These are phyloP conservation scores for Xylariales sp. DNA, from an alignment of 2,329 filamentous ascomycete genomes.

Conservation along the genomic window DNA sequence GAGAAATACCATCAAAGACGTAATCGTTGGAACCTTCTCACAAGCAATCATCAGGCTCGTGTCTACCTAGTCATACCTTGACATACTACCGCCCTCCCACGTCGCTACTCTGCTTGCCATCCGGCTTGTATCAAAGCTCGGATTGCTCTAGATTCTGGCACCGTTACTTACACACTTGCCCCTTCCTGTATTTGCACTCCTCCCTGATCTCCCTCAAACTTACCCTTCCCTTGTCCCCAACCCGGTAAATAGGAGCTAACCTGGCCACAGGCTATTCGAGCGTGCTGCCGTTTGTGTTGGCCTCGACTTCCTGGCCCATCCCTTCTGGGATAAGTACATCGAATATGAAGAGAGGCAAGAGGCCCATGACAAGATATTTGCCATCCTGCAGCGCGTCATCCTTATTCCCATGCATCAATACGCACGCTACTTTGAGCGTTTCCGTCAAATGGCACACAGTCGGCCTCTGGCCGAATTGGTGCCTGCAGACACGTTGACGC, in stretches of 20 bases:
- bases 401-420: slow-evolving; percentile 95
- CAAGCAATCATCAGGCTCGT: slow-evolving; percentile 59
- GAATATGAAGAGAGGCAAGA: slow-evolving; percentile 94
- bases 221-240: slow-evolving; percentile 18
- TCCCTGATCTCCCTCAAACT: slow-evolving; percentile 32
- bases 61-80: slow-evolving; percentile 33
- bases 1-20: slow-evolving; percentile 65
- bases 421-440: slow-evolving; percentile 88
- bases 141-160: slow-evolving; percentile 42
- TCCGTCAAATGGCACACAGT: slow-evolving; percentile 69
- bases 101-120: slow-evolving; percentile 33
- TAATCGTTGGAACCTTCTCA: slow-evolving; percentile 58
- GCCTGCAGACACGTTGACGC: slow-evolving; percentile 60
- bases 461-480: slow-evolving; percentile 72
- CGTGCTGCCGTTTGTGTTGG: slow-evolving; percentile 81
- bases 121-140: slow-evolving; percentile 20
- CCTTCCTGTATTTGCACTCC: slow-evolving; percentile 60
- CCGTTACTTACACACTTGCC: slow-evolving; percentile 49
- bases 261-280: slow-evolving; percentile 76
- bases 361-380: slow-evolving; percentile 77
- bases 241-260: slow-evolving; percentile 23
- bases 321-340: slow-evolving; percentile 98
- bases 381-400: slow-evolving; percentile 76
- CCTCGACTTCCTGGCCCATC: slow-evolving; percentile 88
- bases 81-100: slow-evolving; percentile 34